A percentile compares a stretch with the other conserved stretches of the same genome.
Evolutionary conservation across 2,329 filamentous ascomycete genomes (phyloP).

Genomic region (Botryotinia narcissicola): DNA sequence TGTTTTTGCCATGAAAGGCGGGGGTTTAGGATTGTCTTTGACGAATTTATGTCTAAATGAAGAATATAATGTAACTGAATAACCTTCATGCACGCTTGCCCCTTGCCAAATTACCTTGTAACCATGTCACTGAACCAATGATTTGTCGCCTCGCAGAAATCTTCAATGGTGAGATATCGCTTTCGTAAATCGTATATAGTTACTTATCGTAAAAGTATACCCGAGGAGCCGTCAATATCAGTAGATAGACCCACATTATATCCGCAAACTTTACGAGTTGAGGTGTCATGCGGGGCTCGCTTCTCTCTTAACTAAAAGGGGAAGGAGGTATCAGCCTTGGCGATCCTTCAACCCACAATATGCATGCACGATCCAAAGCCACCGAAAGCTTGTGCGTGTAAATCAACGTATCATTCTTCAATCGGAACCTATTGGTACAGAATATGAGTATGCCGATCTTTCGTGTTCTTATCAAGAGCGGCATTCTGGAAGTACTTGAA

Average conservation of each 20-base stretch:
- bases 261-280: neutral
- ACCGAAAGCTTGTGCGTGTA: neutral
- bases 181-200: neutral
- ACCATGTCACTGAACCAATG: neutral
- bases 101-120: too few species aligned
- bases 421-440: neutral
- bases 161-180: neutral
- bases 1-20: neutral
- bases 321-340: neutral
- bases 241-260: neutral
- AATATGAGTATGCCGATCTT: neutral
- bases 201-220: neutral
- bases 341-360: conserved; percentile 2
- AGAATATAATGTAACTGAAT: neutral
- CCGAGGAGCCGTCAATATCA: neutral
- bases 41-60: neutral
- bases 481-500: neutral
- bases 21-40: neutral
- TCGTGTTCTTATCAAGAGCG: conserved; percentile 3
- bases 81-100: neutral
- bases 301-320: neutral
- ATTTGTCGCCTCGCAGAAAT: neutral
- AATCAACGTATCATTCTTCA: neutral
- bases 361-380: conserved; percentile 1
- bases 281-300: conserved; percentile 2